These are phyloP conservation scores for Pythium aristosporum DNA, from an alignment of 352 stramenopile genomes.

Conservation along the genomic window DNA sequence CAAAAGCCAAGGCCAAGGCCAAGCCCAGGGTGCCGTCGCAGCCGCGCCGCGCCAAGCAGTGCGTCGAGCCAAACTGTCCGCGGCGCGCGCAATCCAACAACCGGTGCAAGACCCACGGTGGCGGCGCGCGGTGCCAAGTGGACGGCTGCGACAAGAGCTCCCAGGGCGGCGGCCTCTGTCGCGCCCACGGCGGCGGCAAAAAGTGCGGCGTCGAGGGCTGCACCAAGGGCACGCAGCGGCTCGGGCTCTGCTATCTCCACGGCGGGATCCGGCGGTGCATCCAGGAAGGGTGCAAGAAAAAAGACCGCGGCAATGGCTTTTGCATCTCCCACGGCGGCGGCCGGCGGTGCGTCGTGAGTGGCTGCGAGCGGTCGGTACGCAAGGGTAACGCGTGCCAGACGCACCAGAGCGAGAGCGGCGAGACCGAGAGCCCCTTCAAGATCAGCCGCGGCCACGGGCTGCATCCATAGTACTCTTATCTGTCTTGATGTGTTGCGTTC, in stretches of 20 bases:
- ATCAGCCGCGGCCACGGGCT: slow-evolving; percentile 38
- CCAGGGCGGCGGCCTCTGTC: slow-evolving; percentile 66
- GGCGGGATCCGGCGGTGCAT: slow-evolving; percentile 75
- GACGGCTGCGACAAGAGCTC: slow-evolving; percentile 74
- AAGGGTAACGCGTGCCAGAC: slow-evolving; percentile 79
- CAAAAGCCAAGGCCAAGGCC: neutral
- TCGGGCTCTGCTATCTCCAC: slow-evolving; percentile 80
- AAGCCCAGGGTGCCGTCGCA: slow-evolving; percentile 19
- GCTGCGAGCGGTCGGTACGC: slow-evolving; percentile 64
- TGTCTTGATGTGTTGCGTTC: neutral
- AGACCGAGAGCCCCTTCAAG: slow-evolving; percentile 38
- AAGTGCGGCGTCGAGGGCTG: slow-evolving; percentile 68
- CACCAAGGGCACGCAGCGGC: slow-evolving; percentile 73
- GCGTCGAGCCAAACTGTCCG: slow-evolving; percentile 53
- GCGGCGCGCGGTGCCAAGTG: slow-evolving; percentile 70
- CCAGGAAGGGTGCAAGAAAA: slow-evolving; percentile 74
- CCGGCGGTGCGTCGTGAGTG: slow-evolving; percentile 53
- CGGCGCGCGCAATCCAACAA: slow-evolving; percentile 78
- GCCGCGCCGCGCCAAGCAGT: slow-evolving; percentile 61
- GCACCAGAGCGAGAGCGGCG: slow-evolving; percentile 37
- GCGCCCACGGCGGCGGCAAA: slow-evolving; percentile 65
- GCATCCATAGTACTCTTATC: neutral
- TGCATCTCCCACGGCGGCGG: slow-evolving; percentile 82
- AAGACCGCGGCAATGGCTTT: slow-evolving; percentile 78
- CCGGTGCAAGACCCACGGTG: slow-evolving; percentile 79